Conservation (phyloP, 176 grass and related monocot species). For the Bromus sterilis region DNA sequence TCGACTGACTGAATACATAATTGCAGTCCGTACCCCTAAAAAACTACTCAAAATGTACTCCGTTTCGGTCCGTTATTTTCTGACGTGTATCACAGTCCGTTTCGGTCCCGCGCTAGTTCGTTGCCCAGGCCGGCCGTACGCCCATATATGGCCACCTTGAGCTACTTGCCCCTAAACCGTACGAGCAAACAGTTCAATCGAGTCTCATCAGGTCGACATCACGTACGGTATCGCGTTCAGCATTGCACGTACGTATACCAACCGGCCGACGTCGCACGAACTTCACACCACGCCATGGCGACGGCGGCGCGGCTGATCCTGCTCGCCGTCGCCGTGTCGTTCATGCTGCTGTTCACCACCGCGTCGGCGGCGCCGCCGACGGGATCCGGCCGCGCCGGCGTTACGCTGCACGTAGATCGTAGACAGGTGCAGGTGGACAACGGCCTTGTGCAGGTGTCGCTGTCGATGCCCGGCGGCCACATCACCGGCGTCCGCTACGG, state of each 20-base stretch:
- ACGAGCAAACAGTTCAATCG: no score
- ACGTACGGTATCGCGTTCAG: no score
- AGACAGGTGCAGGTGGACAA: background rate
- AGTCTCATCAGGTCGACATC: no score
- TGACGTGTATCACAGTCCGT: background rate
- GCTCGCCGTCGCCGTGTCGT: background rate
- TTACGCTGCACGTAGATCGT: background rate
- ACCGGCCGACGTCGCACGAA: background rate
- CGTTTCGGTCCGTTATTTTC: no score
- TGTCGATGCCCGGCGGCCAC: background rate
- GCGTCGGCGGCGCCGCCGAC: background rate
- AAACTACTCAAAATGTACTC: no score
- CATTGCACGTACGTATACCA: no score
- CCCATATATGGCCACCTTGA: no score
- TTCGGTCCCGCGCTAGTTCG: background rate
- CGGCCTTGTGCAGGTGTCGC: background rate
- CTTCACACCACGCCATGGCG: background rate
- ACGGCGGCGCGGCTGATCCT: background rate
- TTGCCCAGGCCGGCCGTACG: background rate
- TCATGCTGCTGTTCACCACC: background rate
- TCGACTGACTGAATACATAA: no score
- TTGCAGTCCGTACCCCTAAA: no score
- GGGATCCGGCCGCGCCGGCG: background rate
- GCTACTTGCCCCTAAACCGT: no score
- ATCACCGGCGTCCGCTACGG: background rate